Base-by-base conservation (phyloP, 495 filamentous ascomycete species). In the Neurospora sp. region DNA sequence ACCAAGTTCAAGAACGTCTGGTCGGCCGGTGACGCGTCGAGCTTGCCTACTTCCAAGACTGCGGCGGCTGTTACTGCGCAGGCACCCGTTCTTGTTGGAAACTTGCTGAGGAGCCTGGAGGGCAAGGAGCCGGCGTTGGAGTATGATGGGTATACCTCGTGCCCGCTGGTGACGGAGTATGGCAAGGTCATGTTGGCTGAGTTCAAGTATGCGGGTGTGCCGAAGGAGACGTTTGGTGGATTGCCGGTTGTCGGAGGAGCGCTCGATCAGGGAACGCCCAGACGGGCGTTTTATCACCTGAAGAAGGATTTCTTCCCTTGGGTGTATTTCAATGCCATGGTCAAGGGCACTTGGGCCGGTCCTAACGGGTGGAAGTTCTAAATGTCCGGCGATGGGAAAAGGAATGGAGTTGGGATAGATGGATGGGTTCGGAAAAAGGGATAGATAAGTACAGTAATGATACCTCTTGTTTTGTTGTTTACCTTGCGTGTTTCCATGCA, bases 251-350 rank as follows among this genome's bases (percentile, higher is more conserved):
- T 80, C 18, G 84, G 81, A 79, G 80, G 91, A 23, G 89, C 88
- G 8, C 83, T 87, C 60, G 87, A 90, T 76, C 90, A 91, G 81
- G 84, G 82, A 14, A 78, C 74, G 16, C 90, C 90, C 0, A 83
- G 86, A 6, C 81, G 86, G 10, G 76, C 84, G 11, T 92, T 88
- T 79, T 92, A 90, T 70, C 82, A 91, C 72, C 72, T 92, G 70
- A 92, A 92, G 85, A 92, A 91, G 83, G 86, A 91, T 76, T 90
- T 92, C 76, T 92, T 92, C 84, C 89, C 89, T 0, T 90, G 88
- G 88, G 89, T 91, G 69, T 91, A 90, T 77, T 84, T 82, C 20
- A 82, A 86, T 16, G 84, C 82, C 10, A 88, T 90, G 87, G 84
- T 90, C 12, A 89, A 88, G 79, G 89, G 89, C 4, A 86, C 83